Base-by-base conservation (phyloP, 2,329 filamentous ascomycete species). In the Colletotrichum caudatum region DNA sequence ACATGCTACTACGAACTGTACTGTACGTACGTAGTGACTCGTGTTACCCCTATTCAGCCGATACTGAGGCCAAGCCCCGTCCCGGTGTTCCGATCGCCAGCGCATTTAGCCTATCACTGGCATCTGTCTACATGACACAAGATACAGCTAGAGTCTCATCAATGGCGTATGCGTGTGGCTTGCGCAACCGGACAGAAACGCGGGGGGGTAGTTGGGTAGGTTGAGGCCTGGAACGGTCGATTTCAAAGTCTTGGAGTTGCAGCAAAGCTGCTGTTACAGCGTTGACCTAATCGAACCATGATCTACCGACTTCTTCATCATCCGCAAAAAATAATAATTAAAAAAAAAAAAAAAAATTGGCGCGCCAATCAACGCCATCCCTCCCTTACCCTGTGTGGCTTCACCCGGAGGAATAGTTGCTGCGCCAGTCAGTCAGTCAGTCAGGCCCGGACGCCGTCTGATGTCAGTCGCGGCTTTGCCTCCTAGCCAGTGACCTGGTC, bases 11-110 rank as follows among this genome's bases (percentile, higher is more conserved):
- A 39, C 4, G 12, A n/a, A n/a, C n/a, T n/a, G n/a, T n/a, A n/a
- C n/a, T n/a, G 6, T 29, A 11, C 16, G 29, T 3, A 29, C 29
- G 29, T 29, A 29, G 39, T 39, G 41, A 18, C 37, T 5, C 9
- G 16, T 46, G 8, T 33, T 20, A 29, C 29, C 35, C 58, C 57
- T 44, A 51, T 62, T 62, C 58, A 67, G 48, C 64, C 64, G 64
- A 35, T 50, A 41, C 23, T 46, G 35, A 41, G 9, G 39, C 65
- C 50, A 26, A 53, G 16, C n/a, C n/a, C 58, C 76, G 73, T 75
- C 75, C 76, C 74, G 76, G 72, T 71, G 74, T 72, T 77, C 75
- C 77, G 75, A 69, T 74, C 75, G 64, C 68, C 68, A 71, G 39
- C 64, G 66, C 63, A 73, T 77, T 77, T 76, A 75, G 48, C 39